phyloP scores from a whole-genome alignment of 202 grass and related monocot species.

The Dendrocalamus latiflorus region DNA sequence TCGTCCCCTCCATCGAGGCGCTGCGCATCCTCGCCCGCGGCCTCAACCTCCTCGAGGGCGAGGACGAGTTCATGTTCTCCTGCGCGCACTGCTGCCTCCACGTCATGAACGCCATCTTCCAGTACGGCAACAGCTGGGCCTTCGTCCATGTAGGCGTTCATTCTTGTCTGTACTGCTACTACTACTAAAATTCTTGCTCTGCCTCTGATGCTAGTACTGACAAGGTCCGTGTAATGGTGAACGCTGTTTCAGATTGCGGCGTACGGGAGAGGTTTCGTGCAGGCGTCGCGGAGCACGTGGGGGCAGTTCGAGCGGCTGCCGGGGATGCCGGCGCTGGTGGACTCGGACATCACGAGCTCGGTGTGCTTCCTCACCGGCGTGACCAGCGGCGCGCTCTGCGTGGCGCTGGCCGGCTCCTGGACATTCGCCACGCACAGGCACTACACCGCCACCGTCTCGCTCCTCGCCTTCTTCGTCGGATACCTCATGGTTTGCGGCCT shows the following conservation, averaged over 20 bases:
- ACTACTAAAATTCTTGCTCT: no score
- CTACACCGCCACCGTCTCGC: conserved; percentile 86
- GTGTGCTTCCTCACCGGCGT: conserved; percentile 93
- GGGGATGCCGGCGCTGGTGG: conserved; percentile 72
- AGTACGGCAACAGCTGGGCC: conserved; percentile 95
- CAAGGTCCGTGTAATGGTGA: neutral
- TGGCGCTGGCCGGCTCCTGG: conserved; percentile 66
- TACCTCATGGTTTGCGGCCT: conserved; percentile 99
- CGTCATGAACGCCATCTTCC: conserved; percentile 87
- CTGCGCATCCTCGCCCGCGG: conserved; percentile 83
- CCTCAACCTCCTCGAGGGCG: conserved; percentile 90
- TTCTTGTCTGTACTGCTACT: no score
- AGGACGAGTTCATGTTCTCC: conserved; percentile 99
- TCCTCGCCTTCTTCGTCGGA: conserved; percentile 84
- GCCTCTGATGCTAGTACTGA: neutral
- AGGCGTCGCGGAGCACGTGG: conserved; percentile 92
- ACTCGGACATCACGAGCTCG: conserved; percentile 92
- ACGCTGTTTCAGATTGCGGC: conserved; percentile 61
- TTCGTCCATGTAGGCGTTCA: conserved; percentile 68
- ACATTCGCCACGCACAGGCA: conserved; percentile 60
- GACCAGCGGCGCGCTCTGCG: conserved; percentile 74
- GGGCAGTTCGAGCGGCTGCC: conserved; percentile 55
- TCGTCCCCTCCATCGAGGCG: conserved; percentile 87
- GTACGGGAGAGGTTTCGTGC: conserved; percentile 78
- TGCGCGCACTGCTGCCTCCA: conserved; percentile 92